Conservation (phyloP, 2,329 filamentous ascomycete genomes). For the Ophiosphaerella korrae region DNA sequence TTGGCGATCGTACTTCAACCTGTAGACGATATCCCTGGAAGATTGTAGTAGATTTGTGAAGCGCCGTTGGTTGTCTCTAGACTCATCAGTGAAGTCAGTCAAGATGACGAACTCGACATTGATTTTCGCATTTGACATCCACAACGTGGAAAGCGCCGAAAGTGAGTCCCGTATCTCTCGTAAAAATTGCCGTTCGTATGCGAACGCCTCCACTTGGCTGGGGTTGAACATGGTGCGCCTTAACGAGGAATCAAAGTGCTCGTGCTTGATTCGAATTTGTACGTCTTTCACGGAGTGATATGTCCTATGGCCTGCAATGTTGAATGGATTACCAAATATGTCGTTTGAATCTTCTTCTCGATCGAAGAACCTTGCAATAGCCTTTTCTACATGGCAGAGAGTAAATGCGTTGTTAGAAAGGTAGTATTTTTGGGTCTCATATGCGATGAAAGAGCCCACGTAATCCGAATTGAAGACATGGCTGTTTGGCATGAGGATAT, state of each 20-base stretch:
- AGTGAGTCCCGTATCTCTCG: slow-evolving; percentile 1
- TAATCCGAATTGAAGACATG: slow-evolving; percentile 27
- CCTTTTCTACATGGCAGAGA: slow-evolving; percentile 23
- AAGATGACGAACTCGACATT: slow-evolving; percentile 29
- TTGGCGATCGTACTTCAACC: slow-evolving; percentile 18
- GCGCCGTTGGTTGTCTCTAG: neutral
- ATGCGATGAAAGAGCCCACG: slow-evolving; percentile 13
- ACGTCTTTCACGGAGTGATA: slow-evolving; percentile 18
- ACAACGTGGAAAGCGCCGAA: neutral
- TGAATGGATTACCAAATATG: neutral
- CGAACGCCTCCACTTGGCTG: neutral
- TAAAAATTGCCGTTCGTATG: slow-evolving; percentile 14
- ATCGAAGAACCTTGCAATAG: slow-evolving; percentile 12
- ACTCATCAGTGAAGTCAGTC: slow-evolving; percentile 5
- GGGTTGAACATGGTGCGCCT: neutral
- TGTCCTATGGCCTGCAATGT: slow-evolving; percentile 3
- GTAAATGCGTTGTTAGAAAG: slow-evolving; percentile 30
- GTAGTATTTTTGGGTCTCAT: slow-evolving; percentile 23
- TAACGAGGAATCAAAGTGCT: slow-evolving; percentile 13
- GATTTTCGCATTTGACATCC: slow-evolving; percentile 1
- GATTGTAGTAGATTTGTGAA: slow-evolving; percentile 24
- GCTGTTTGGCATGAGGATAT: slow-evolving; percentile 23
- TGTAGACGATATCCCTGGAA: slow-evolving; percentile 22
- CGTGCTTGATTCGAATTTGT: slow-evolving; percentile 32
- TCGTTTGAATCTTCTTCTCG: neutral